These are phyloP conservation scores for Laguncularia racemosa DNA, from an alignment of 345 rosid genomes.

Conservation along the genomic window DNA sequence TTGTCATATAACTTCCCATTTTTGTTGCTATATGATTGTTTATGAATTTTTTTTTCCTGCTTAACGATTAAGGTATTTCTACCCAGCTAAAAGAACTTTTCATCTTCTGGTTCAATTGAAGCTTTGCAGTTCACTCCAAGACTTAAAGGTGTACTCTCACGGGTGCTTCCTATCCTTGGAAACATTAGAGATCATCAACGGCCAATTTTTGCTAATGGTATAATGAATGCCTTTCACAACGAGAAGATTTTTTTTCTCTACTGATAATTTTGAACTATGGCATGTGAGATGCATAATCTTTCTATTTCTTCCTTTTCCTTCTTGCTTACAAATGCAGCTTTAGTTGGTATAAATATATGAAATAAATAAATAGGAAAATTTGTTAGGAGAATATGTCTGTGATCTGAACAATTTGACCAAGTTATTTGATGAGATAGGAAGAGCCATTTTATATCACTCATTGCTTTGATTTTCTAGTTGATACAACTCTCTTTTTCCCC, in stretches of 20 bases:
- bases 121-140: slow-evolving; percentile 94
- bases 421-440: too few species aligned
- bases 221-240: slow-evolving; percentile 3
- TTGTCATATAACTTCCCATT: slow-evolving; percentile 23
- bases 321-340: background rate
- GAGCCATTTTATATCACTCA: too few species aligned
- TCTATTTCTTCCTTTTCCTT: too few species aligned
- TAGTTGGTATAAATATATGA: background rate
- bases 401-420: too few species aligned
- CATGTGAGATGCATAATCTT: background rate
- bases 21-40: background rate
- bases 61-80: background rate
- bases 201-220: slow-evolving; percentile 95
- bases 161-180: slow-evolving; percentile 84
- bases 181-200: slow-evolving; percentile 80
- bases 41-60: background rate
- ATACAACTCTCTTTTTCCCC: too few species aligned
- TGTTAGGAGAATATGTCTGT: too few species aligned
- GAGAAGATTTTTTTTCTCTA: background rate
- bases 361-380: too few species aligned
- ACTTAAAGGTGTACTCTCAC: slow-evolving; percentile 80
- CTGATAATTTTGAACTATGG: background rate
- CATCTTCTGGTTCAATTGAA: slow-evolving; percentile 34
- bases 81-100: slow-evolving; percentile 19
- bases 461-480: too few species aligned